Evolutionary conservation across 495 filamentous ascomycete species (phyloP).

Genomic region (Penicillium fimorum): DNA sequence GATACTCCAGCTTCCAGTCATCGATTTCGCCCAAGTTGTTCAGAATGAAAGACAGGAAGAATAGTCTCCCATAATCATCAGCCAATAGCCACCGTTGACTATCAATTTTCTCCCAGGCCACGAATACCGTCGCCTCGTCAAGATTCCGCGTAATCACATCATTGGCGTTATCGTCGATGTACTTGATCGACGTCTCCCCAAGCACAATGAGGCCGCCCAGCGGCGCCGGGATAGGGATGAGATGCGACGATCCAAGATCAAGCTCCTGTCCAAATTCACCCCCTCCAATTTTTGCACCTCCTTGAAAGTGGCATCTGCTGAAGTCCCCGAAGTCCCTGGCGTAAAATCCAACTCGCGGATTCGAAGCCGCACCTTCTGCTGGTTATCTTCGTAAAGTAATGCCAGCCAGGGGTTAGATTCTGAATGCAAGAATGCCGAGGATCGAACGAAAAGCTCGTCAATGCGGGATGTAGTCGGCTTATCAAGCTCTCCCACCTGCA

Average conservation of each 20-base stretch:
- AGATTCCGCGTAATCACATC: slow-evolving; percentile 60
- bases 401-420: slow-evolving; percentile 74
- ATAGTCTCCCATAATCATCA: slow-evolving; percentile 83
- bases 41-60: slow-evolving; percentile 71
- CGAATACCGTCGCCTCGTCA: slow-evolving; percentile 74
- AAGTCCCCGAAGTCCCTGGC: slow-evolving; percentile 43
- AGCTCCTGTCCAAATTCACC: slow-evolving; percentile 54
- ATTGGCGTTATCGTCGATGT: slow-evolving; percentile 70
- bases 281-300: slow-evolving; percentile 40
- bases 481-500: slow-evolving; percentile 58
- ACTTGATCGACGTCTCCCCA: slow-evolving; percentile 79
- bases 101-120: slow-evolving; percentile 84
- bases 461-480: slow-evolving; percentile 72
- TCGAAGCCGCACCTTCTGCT: slow-evolving; percentile 61
- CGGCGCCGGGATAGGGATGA: slow-evolving; percentile 78
- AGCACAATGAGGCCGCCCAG: slow-evolving; percentile 74
- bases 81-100: slow-evolving; percentile 77
- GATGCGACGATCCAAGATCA: slow-evolving; percentile 70
- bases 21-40: slow-evolving; percentile 61
- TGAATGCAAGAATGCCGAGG: slow-evolving; percentile 76
- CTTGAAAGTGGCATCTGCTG: slow-evolving; percentile 51
- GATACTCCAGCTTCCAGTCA: slow-evolving; percentile 62
- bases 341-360: slow-evolving; percentile 55
- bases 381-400: slow-evolving; percentile 74
- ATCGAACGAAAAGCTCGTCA: slow-evolving; percentile 81